Percentiles rank a stretch among this genome's conserved stretches.
phyloP scores from a whole-genome alignment of 331 rosid genomes.

The Malus hybrid region DNA sequence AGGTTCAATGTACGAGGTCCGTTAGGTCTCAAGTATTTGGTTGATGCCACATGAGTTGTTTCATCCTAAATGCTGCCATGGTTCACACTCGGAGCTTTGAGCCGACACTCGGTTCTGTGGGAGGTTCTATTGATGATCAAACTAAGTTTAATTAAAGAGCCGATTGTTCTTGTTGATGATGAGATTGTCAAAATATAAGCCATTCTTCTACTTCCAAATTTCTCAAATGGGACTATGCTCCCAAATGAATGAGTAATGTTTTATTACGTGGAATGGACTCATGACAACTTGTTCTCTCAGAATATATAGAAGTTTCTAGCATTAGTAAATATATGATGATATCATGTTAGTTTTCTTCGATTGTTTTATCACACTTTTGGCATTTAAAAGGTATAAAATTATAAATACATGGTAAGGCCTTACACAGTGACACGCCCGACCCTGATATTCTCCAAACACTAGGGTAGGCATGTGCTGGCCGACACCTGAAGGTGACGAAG shows the following conservation, averaged over 20 bases:
- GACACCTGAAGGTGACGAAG: no score
- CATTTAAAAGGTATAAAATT: no score
- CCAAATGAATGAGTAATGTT: neutral
- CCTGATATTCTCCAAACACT: no score
- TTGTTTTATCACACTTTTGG: no score
- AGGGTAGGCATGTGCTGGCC: no score
- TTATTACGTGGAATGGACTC: no score
- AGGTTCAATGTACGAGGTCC: slow-evolving; percentile 92
- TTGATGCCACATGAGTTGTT: slow-evolving; percentile 74
- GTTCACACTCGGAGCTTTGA: slow-evolving; percentile 90
- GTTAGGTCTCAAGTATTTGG: slow-evolving; percentile 73
- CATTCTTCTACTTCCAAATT: slow-evolving; percentile 51
- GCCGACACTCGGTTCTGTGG: slow-evolving; percentile 27
- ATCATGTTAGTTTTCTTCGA: no score
- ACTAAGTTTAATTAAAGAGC: slow-evolving; percentile 31
- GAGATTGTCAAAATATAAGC: slow-evolving; percentile 92
- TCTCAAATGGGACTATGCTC: slow-evolving; percentile 12
- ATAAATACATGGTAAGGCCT: no score
- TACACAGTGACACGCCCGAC: no score
- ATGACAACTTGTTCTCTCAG: no score
- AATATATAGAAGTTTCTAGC: no score
- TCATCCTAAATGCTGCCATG: slow-evolving; percentile 90
- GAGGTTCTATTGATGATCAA: slow-evolving; percentile 14
- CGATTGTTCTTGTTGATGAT: slow-evolving; percentile 68
- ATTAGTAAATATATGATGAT: no score